Percentiles rank a stretch among this genome's conserved stretches.
Conservation (phyloP, 257 asterid genomes). For the Salvia hispanica region DNA sequence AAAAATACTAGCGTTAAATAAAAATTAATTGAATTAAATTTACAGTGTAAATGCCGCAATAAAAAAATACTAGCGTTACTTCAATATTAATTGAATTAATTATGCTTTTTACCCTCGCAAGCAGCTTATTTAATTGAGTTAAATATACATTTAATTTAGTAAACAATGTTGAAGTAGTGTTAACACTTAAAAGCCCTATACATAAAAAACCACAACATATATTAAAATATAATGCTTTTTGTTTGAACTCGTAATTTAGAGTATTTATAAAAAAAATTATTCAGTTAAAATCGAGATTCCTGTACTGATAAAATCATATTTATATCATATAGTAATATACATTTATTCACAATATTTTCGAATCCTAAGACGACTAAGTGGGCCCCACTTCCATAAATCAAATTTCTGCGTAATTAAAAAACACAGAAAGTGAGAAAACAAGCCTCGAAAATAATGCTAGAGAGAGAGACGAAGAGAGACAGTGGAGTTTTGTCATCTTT, state of each 20-base stretch:
- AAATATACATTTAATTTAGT: too few relatives aligned
- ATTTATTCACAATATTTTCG: neutral
- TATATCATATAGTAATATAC: too few relatives aligned
- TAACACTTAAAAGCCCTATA: too few relatives aligned
- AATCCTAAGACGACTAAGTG: constrained; percentile 39
- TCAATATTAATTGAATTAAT: neutral
- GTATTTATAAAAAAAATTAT: too few relatives aligned
- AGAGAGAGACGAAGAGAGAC: constrained; percentile 40
- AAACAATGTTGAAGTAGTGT: too few relatives aligned
- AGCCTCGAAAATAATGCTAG: constrained; percentile 28
- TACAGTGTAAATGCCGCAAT: neutral
- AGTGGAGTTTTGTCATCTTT: constrained; percentile 46
- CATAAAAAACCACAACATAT: too few relatives aligned
- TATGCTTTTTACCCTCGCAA: neutral
- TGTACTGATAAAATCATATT: too few relatives aligned
- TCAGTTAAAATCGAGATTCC: too few relatives aligned
- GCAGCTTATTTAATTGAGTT: neutral
- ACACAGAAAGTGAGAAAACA: constrained; percentile 31
- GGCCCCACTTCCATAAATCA: constrained; percentile 32
- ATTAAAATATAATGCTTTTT: too few relatives aligned
- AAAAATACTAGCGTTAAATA: too few relatives aligned
- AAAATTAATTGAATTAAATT: neutral
- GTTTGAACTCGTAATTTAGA: too few relatives aligned
- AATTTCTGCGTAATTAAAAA: constrained; percentile 16
- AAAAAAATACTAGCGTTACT: neutral